Evolutionary conservation across 306 rosid species (phyloP).

Genomic region (Glycine soja): DNA sequence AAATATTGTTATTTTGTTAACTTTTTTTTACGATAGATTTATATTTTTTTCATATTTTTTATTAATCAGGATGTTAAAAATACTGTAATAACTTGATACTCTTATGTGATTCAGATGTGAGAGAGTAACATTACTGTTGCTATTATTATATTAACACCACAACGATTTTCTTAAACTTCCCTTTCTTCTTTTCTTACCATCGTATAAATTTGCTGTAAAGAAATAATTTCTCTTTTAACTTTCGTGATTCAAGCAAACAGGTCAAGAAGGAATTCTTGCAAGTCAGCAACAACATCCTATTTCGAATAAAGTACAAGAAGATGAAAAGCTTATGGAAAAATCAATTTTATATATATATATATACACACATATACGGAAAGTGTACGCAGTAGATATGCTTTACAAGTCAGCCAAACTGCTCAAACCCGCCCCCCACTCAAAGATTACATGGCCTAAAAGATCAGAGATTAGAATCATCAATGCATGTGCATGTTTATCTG

Average conservation of each 20-base stretch:
- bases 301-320: conserved; percentile 8
- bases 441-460: not conserved
- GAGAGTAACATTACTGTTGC: too few relatives aligned
- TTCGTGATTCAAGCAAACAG: not conserved
- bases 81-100: too few relatives aligned
- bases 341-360: not conserved
- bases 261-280: not conserved
- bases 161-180: too few relatives aligned
- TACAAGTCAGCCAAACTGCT: not conserved
- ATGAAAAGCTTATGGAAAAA: conserved; percentile 11
- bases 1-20: too few relatives aligned
- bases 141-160: too few relatives aligned
- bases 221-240: not conserved
- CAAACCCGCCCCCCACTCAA: too few relatives aligned
- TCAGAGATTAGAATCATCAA: not conserved
- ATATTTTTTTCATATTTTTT: too few relatives aligned
- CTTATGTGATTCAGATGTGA: too few relatives aligned
- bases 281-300: not conserved
- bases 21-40: too few relatives aligned
- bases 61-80: too few relatives aligned
- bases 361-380: too few relatives aligned
- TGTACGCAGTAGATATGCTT: conserved; percentile 24
- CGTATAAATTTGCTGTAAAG: not conserved
- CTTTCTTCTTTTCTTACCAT: too few relatives aligned
- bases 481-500: conserved; percentile 32